These are phyloP conservation scores for Zygosaccharomyces bailii DNA, from an alignment of 805 yeast genomes.

Conservation along the genomic window DNA sequence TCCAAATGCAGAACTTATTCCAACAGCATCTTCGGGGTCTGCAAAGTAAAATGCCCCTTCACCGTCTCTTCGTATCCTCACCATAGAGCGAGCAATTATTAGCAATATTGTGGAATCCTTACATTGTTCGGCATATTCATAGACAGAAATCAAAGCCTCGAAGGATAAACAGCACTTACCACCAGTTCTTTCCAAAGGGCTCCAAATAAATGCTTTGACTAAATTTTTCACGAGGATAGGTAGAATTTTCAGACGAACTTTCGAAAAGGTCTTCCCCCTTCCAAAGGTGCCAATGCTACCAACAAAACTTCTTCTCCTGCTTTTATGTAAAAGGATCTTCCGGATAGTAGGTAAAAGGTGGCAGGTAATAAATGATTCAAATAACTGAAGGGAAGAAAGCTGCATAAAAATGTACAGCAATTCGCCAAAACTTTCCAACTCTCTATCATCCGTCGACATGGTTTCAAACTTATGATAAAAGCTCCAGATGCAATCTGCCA, in stretches of 20 bases:
- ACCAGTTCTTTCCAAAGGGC: conserved; percentile 25
- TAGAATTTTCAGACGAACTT: conserved; percentile 10
- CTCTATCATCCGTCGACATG: conserved; percentile 1
- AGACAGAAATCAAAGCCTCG: conserved; percentile 31
- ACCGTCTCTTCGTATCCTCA: conserved; percentile 50
- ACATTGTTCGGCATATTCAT: conserved; percentile 37
- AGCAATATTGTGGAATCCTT: conserved; percentile 41
- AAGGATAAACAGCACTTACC: conserved; percentile 29
- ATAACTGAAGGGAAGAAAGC: conserved; percentile 54
- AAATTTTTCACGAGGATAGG: conserved; percentile 22
- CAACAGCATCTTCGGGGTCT: conserved; percentile 59
- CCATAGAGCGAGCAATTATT: conserved; percentile 48
- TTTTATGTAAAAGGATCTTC: conserved; percentile 7
- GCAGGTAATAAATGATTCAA: conserved; percentile 34
- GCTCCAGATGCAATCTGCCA: neutral
- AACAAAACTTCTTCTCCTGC: conserved; percentile 17
- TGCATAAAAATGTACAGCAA: conserved; percentile 7
- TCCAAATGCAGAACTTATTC: conserved; percentile 56
- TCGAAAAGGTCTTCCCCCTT: conserved; percentile 5
- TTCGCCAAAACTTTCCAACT: conserved; percentile 3
- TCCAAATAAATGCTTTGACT: conserved; percentile 30
- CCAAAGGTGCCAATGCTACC: conserved; percentile 13
- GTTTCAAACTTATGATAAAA: conserved; percentile 5
- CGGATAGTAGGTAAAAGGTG: conserved; percentile 7
- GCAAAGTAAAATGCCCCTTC: conserved; percentile 47